A percentile compares a stretch with the other conserved stretches of the same genome.
phyloP scores from a whole-genome alignment of 805 yeast species.

The Wickerhamomyces hampshirensis region DNA sequence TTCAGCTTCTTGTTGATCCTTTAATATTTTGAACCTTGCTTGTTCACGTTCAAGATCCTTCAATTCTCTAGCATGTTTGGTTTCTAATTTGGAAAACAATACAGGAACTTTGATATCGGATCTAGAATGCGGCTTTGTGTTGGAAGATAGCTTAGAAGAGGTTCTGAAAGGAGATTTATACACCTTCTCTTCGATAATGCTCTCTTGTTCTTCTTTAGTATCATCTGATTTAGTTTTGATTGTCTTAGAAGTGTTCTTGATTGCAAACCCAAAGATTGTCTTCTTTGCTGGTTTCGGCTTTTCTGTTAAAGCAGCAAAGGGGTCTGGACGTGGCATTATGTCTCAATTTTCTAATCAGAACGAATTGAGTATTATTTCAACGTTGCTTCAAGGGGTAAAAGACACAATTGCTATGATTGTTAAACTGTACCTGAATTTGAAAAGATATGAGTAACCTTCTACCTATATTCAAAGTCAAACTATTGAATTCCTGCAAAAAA shows the following conservation, averaged over 20 bases:
- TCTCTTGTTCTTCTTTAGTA: neutral
- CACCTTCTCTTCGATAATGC: neutral
- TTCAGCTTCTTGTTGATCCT: conserved; percentile 12
- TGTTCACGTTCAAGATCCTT: conserved; percentile 14
- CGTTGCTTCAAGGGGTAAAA: neutral
- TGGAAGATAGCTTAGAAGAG: conserved; percentile 3
- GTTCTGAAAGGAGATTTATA: conserved; percentile 17
- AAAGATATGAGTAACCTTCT: too few relatives aligned
- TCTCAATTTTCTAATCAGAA: too few relatives aligned
- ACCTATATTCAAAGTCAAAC: too few relatives aligned
- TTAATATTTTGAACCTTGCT: conserved; percentile 8
- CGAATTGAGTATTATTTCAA: too few relatives aligned
- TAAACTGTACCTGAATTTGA: too few relatives aligned
- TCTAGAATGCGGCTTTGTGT: conserved; percentile 1
- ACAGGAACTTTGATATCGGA: conserved; percentile 8
- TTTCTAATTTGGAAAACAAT: conserved; percentile 13
- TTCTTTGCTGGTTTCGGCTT: conserved; percentile 12
- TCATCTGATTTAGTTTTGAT: neutral
- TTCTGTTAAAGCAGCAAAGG: conserved; percentile 10
- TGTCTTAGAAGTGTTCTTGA: neutral
- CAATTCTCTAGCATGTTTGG: conserved; percentile 14
- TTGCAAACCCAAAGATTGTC: conserved; percentile 16
- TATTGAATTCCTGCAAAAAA: too few relatives aligned
- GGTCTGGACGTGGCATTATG: conserved; percentile 24
- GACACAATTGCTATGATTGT: too few relatives aligned